phyloP scores from a whole-genome alignment of 306 rosid genomes.

The Dryas octopetala region DNA sequence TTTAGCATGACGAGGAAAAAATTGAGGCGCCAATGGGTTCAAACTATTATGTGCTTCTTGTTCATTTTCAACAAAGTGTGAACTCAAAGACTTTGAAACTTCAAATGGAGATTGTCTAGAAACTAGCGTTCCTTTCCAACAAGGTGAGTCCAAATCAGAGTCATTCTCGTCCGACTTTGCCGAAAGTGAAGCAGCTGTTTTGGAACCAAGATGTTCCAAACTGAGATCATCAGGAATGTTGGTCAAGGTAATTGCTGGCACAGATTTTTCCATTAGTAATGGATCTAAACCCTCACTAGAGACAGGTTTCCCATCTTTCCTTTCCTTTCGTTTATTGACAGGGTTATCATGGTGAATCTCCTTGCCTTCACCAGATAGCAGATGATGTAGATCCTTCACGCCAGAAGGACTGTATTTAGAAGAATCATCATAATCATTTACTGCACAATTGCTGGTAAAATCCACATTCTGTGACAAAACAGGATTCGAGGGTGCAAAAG shows the following conservation, averaged over 20 bases:
- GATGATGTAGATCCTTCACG: neutral
- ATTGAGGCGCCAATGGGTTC: conserved; percentile 67
- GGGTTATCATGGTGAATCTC: conserved; percentile 11
- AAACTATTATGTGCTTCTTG: conserved; percentile 40
- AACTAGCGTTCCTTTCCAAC: conserved; percentile 54
- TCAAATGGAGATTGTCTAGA: conserved; percentile 29
- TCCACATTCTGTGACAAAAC: neutral
- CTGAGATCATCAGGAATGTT: neutral
- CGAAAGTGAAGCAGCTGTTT: conserved; percentile 19
- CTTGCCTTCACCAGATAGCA: conserved; percentile 19
- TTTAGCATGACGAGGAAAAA: conserved; percentile 50
- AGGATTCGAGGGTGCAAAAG: neutral
- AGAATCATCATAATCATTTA: neutral
- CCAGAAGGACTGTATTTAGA: neutral
- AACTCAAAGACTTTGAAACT: conserved; percentile 31
- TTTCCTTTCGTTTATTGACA: conserved; percentile 3
- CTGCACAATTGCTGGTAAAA: neutral
- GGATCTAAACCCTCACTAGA: neutral
- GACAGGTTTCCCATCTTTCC: conserved; percentile 7
- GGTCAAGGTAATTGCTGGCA: neutral
- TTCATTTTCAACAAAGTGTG: conserved; percentile 32
- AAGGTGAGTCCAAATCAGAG: conserved; percentile 67
- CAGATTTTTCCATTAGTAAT: conserved; percentile 3
- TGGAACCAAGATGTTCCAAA: conserved; percentile 2
- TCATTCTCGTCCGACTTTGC: conserved; percentile 38